phyloP scores from a whole-genome alignment of 805 yeast genomes.

The Blastobotrys terrestris region DNA sequence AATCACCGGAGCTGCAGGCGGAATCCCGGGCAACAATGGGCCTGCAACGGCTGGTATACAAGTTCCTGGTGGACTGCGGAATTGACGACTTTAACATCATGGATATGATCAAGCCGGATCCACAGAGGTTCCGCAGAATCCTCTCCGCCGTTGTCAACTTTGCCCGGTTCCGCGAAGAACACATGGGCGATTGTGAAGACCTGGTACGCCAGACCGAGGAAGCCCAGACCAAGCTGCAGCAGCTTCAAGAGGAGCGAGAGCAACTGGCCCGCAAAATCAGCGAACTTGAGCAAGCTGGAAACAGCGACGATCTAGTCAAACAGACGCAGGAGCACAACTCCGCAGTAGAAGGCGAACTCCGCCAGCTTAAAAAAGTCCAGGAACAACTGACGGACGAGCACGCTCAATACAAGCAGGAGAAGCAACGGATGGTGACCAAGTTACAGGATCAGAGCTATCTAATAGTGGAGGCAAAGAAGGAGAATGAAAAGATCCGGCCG shows the following conservation, averaged over 20 bases:
- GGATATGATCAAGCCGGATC: conserved; percentile 77
- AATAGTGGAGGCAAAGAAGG: conserved; percentile 50
- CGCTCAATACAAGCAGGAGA: conserved; percentile 55
- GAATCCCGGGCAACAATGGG: conserved; percentile 46
- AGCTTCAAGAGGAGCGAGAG: conserved; percentile 38
- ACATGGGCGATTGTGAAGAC: conserved; percentile 61
- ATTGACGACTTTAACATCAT: conserved; percentile 66
- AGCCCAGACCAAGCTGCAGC: conserved; percentile 36
- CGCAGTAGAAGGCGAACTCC: conserved; percentile 55
- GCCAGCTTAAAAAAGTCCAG: conserved; percentile 54
- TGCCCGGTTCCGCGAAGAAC: conserved; percentile 77
- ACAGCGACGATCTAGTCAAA: conserved; percentile 21
- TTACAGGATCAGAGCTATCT: conserved; percentile 57
- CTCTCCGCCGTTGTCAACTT: conserved; percentile 80
- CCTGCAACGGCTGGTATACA: conserved; percentile 52
- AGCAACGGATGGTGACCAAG: conserved; percentile 49
- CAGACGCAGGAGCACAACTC: conserved; percentile 45
- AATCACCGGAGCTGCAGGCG: conserved; percentile 30
- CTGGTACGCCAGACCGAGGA: conserved; percentile 50
- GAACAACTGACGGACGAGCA: conserved; percentile 58
- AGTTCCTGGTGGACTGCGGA: conserved; percentile 66
- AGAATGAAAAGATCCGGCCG: conserved; percentile 51
- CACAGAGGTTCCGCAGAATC: conserved; percentile 53
- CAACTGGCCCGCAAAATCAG: conserved; percentile 32
- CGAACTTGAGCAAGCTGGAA: conserved; percentile 31